phyloP scores from a whole-genome alignment of 2,329 filamentous ascomycete genomes.

The Xylariomycetidae sp. region DNA sequence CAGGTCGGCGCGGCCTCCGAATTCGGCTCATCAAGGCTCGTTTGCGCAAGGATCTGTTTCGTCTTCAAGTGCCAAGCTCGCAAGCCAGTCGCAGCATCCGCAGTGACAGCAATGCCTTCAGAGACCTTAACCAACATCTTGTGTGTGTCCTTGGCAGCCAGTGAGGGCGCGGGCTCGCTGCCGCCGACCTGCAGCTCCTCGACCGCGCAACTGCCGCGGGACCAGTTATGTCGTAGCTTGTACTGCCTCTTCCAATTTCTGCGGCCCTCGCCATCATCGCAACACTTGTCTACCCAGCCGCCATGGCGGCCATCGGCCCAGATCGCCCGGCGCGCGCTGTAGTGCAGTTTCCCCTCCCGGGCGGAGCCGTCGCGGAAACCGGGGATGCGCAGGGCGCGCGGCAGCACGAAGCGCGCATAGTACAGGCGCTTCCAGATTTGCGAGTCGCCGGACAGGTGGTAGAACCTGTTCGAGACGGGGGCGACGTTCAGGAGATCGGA shows the following conservation, averaged over 20 bases:
- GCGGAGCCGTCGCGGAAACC: constrained; percentile 44
- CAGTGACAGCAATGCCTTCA: constrained; percentile 72
- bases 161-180: constrained; percentile 8
- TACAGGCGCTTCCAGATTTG: constrained; percentile 90
- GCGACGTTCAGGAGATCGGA: constrained; percentile 57
- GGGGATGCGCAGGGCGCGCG: constrained; percentile 69
- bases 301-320: constrained; percentile 41
- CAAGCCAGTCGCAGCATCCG: constrained; percentile 62
- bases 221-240: constrained; percentile 86
- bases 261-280: constrained; percentile 29
- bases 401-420: constrained; percentile 79
- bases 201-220: constrained; percentile 71
- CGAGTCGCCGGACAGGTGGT: constrained; percentile 67
- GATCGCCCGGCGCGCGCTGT: constrained; percentile 36
- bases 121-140: constrained; percentile 73
- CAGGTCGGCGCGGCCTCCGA: constrained; percentile 45
- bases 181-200: constrained; percentile 57
- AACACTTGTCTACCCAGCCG: constrained; percentile 46
- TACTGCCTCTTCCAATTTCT: constrained; percentile 61
- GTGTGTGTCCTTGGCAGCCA: constrained; percentile 31
- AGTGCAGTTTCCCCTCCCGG: constrained; percentile 34
- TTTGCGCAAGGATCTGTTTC: constrained; percentile 51
- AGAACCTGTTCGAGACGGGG: constrained; percentile 69
- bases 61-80: constrained; percentile 72
- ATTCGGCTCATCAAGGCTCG: constrained; percentile 25